Evolutionary conservation across 192 early-diverging fungal genomes (phyloP).

Genomic region (Coemansia sp.): DNA sequence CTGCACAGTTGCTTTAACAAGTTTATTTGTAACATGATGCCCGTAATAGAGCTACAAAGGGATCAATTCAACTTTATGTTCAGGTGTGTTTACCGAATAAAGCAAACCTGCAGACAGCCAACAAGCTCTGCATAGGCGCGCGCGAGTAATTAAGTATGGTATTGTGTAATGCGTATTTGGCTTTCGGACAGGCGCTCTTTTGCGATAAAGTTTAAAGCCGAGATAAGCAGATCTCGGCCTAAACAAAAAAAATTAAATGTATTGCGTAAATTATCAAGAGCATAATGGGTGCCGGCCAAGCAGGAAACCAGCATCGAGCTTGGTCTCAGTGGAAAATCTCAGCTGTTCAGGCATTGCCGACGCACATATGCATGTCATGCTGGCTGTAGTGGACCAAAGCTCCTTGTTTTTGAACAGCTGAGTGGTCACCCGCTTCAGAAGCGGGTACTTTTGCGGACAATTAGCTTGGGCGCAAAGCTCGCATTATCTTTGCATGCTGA

Average conservation of each 20-base stretch:
- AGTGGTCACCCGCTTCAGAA: not conserved
- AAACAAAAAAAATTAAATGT: not conserved
- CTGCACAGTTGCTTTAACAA: too few relatives aligned
- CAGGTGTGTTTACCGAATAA: too few relatives aligned
- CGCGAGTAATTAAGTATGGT: not conserved
- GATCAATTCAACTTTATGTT: too few relatives aligned
- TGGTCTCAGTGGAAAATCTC: not conserved
- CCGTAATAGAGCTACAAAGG: too few relatives aligned
- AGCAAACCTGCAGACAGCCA: too few relatives aligned
- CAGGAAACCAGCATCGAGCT: not conserved
- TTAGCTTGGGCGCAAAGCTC: not conserved
- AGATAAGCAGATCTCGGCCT: not conserved
- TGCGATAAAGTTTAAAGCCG: not conserved
- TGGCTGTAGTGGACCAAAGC: slow-evolving; percentile 1
- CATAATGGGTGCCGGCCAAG: not conserved
- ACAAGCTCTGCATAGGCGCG: too few relatives aligned
- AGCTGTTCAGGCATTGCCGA: not conserved
- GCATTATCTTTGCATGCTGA: slow-evolving; percentile 1
- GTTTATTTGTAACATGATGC: too few relatives aligned
- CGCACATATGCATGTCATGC: not conserved
- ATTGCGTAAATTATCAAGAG: not conserved
- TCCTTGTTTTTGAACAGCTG: not conserved
- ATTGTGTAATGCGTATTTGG: not conserved
- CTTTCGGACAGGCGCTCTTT: not conserved
- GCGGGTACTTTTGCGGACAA: slow-evolving; percentile 19